Percentiles rank a stretch among this genome's conserved stretches.
Evolutionary conservation across 2,329 filamentous ascomycete genomes (phyloP).

Genomic region (Diaporthe aspalathi): DNA sequence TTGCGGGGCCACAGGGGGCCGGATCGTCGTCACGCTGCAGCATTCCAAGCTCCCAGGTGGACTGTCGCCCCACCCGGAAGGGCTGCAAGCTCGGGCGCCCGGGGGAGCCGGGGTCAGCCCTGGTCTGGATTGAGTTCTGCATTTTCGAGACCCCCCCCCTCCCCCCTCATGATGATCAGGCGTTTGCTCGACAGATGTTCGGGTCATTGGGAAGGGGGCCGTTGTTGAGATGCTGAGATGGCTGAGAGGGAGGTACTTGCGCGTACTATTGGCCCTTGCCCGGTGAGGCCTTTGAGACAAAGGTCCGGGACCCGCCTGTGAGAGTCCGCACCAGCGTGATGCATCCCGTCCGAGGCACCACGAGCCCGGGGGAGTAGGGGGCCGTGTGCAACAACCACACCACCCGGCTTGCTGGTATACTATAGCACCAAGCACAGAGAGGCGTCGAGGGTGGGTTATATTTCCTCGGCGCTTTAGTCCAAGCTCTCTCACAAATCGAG

Average conservation of each 20-base stretch:
- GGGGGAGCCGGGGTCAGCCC: slow-evolving; percentile 21
- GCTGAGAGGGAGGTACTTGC: not conserved
- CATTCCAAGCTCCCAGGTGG: slow-evolving; percentile 16
- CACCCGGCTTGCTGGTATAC: not conserved
- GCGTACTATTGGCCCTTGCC: not conserved
- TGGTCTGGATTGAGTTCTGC: slow-evolving; percentile 34
- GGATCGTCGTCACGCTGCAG: slow-evolving; percentile 34
- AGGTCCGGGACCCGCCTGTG: slow-evolving; percentile 2
- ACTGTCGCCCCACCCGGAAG: slow-evolving; percentile 32
- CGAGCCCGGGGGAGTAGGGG: not conserved
- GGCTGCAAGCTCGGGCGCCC: slow-evolving; percentile 11
- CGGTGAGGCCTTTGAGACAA: slow-evolving; percentile 19
- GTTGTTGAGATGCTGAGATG: not conserved
- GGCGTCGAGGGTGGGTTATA: too few relatives aligned
- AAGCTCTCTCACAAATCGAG: not conserved
- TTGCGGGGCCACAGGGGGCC: slow-evolving; percentile 34
- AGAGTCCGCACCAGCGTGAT: not conserved
- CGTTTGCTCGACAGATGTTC: slow-evolving; percentile 16
- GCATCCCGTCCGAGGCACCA: not conserved
- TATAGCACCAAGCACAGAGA: not conserved
- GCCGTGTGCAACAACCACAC: slow-evolving; percentile 12
- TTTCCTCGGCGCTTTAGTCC: not conserved
- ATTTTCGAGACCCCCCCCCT: slow-evolving; percentile 4
- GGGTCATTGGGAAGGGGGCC: not conserved
- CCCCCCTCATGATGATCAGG: slow-evolving; percentile 25